These are phyloP conservation scores for Graphiopsis chlorocephala DNA, from an alignment of 2,329 filamentous ascomycete species.

Conservation along the genomic window DNA sequence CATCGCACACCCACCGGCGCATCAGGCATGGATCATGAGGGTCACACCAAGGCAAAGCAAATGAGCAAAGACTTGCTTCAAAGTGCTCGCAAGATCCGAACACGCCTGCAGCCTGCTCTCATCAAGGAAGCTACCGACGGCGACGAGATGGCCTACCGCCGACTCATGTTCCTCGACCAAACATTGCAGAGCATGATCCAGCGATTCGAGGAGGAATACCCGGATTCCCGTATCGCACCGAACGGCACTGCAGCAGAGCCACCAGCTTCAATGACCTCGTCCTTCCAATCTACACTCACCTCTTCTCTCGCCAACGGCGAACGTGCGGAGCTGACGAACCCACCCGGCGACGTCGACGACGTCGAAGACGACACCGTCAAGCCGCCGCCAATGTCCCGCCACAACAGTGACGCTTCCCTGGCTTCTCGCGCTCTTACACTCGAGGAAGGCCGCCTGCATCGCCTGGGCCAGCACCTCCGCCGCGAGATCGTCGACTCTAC, in stretches of 20 bases:
- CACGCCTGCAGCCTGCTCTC: constrained; percentile 78
- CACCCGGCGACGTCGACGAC: constrained; percentile 21
- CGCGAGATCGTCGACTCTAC: constrained; percentile 59
- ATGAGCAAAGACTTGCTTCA: constrained; percentile 89
- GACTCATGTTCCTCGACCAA: constrained; percentile 80
- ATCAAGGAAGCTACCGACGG: constrained; percentile 67
- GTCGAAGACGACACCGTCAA: constrained; percentile 37
- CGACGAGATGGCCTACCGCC: constrained; percentile 75
- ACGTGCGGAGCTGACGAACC: constrained; percentile 14
- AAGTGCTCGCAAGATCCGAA: constrained; percentile 84
- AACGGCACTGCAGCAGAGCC: constrained; percentile 3
- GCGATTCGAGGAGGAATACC: constrained; percentile 94
- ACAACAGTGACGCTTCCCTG: constrained; percentile 66
- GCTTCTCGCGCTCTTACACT: constrained; percentile 62
- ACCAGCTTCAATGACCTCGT: constrained; percentile 13
- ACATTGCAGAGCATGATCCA: constrained; percentile 90
- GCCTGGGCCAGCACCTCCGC: constrained; percentile 64
- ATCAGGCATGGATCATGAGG: constrained; percentile 30
- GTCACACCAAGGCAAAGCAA: constrained; percentile 70
- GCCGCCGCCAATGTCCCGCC: constrained; percentile 46
- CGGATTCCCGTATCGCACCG: constrained; percentile 67
- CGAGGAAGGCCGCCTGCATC: constrained; percentile 69
- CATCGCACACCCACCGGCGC: constrained; percentile 40
- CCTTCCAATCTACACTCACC: constrained; percentile 20
- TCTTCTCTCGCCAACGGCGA: not conserved